These are phyloP conservation scores for Aspergillus uvarum DNA, from an alignment of 2,329 filamentous ascomycete species.

Conservation along the genomic window DNA sequence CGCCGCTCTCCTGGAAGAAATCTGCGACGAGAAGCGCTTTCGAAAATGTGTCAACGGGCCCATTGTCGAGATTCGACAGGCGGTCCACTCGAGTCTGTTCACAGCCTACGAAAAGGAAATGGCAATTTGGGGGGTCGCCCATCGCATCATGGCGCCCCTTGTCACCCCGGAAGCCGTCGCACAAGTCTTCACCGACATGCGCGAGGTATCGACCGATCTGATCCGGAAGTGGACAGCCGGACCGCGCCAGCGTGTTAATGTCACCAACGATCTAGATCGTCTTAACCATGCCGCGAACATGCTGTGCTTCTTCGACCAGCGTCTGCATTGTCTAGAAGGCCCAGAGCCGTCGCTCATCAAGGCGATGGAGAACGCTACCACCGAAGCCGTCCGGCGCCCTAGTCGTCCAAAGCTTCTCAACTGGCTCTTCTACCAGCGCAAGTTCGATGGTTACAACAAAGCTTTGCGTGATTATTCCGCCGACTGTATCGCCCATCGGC, in stretches of 20 bases:
- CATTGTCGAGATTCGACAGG: constrained; percentile 58
- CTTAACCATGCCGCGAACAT: constrained; percentile 56
- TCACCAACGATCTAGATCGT: constrained; percentile 53
- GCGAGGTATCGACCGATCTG: constrained; percentile 52
- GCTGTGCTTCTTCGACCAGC: constrained; percentile 53
- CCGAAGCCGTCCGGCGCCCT: constrained; percentile 57
- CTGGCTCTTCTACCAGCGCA: constrained; percentile 53
- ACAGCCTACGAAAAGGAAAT: constrained; percentile 51
- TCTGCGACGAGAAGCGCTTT: constrained; percentile 67
- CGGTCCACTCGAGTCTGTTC: constrained; percentile 66
- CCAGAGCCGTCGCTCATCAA: constrained; percentile 51
- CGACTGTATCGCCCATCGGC: constrained; percentile 59
- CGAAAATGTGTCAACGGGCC: constrained; percentile 51
- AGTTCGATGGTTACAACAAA: constrained; percentile 56
- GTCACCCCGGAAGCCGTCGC: constrained; percentile 45
- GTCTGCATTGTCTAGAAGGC: constrained; percentile 49
- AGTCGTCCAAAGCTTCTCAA: constrained; percentile 54
- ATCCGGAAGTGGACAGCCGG: constrained; percentile 51
- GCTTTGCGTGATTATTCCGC: constrained; percentile 56
- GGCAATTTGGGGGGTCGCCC: constrained; percentile 64
- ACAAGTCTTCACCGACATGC: constrained; percentile 49
- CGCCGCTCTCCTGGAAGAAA: constrained; percentile 60
- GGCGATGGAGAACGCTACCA: constrained; percentile 57
- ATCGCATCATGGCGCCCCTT: constrained; percentile 49
- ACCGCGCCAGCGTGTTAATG: constrained; percentile 42